Conservation (phyloP, 495 filamentous ascomycete genomes). For the Penicillium dipodomyicola region DNA sequence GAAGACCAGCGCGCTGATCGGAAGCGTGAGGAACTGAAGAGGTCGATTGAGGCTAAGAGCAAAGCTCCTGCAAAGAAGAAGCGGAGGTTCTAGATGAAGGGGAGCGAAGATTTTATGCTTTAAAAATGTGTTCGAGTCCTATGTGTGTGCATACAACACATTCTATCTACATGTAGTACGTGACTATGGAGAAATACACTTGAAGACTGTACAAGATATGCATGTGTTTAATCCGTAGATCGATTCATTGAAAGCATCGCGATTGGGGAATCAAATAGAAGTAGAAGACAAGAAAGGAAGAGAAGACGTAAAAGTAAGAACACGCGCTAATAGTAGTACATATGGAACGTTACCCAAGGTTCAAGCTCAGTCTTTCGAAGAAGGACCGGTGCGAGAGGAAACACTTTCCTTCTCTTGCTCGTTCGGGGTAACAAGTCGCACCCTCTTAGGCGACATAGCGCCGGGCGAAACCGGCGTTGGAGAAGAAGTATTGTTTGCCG, state of each 20-base stretch:
- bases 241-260: constrained; percentile 9
- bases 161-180: background rate
- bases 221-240: background rate
- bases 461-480: constrained; percentile 26
- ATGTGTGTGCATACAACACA: background rate
- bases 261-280: constrained; percentile 14
- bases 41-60: constrained; percentile 62
- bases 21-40: constrained; percentile 62
- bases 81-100: constrained; percentile 52
- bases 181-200: background rate
- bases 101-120: background rate
- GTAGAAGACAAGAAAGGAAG: background rate
- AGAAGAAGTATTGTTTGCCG: constrained; percentile 21
- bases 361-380: constrained; percentile 12
- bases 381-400: constrained; percentile 27
- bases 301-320: background rate
- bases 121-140: background rate
- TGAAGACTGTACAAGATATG: background rate
- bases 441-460: constrained; percentile 45
- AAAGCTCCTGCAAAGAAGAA: constrained; percentile 66
- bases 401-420: constrained; percentile 37
- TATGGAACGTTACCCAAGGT: background rate
- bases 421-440: constrained; percentile 43
- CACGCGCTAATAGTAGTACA: constrained; percentile 6
- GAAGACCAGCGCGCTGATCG: constrained; percentile 58